Percentiles rank a stretch among this genome's conserved stretches.
Conservation (phyloP, 345 rosid genomes). For the Brassica incana region DNA sequence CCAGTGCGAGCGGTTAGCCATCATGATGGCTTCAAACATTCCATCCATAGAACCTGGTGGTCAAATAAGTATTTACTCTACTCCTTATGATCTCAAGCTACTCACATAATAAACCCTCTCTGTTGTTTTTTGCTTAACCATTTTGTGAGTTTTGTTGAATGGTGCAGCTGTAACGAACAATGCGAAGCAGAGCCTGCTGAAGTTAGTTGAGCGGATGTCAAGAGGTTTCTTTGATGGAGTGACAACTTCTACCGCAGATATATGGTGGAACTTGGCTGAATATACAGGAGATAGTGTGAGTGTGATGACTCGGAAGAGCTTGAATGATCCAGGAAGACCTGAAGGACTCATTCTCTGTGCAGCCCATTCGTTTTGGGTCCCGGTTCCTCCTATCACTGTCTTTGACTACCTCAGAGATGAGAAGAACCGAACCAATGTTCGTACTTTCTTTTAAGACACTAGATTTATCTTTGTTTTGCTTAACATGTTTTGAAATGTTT, state of each 20-base stretch:
- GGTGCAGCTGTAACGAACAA: conserved; percentile 59
- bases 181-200: conserved; percentile 72
- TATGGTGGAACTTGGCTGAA: conserved; percentile 67
- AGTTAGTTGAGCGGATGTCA: conserved; percentile 77
- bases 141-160: conserved; percentile 7
- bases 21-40: conserved; percentile 59
- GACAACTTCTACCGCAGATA: conserved; percentile 66
- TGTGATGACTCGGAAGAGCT: conserved; percentile 75
- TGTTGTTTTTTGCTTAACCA: not conserved
- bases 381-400: conserved; percentile 60
- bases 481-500: conserved; percentile 10
- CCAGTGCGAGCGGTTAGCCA: conserved; percentile 77
- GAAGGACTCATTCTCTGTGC: conserved; percentile 80
- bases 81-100: conserved; percentile 3
- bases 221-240: conserved; percentile 77
- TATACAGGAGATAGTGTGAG: conserved; percentile 71
- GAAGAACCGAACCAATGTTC: conserved; percentile 67
- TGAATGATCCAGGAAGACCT: conserved; percentile 84
- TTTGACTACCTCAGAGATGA: conserved; percentile 89
- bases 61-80: conserved; percentile 34
- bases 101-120: not conserved
- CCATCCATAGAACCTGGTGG: conserved; percentile 60
- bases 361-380: conserved; percentile 94
- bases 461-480: not conserved
- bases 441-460: not conserved